A percentile compares a stretch with the other conserved stretches of the same genome.
phyloP scores from a whole-genome alignment of 1,139 yeast species.

The Saccharomyces pastorianus region DNA sequence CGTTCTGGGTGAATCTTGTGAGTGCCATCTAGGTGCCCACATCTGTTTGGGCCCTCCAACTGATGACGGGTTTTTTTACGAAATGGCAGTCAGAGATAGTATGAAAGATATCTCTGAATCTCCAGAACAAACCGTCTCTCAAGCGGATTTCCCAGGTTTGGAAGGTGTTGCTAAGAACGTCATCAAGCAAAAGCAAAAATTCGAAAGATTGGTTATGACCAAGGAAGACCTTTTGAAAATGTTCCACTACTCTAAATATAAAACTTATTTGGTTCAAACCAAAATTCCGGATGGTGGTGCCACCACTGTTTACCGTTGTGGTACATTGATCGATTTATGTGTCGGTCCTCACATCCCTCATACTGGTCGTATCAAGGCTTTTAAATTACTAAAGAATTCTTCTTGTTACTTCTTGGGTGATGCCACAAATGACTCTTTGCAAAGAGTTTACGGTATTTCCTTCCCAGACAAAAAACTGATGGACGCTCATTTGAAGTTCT shows the following conservation, averaged over 20 bases:
- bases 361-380: slow-evolving; percentile 92
- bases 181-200: slow-evolving; percentile 91
- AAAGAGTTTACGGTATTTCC: slow-evolving; percentile 95
- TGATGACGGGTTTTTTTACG: slow-evolving; percentile 95
- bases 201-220: slow-evolving; percentile 85
- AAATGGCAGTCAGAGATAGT: slow-evolving; percentile 70
- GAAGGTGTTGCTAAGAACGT: slow-evolving; percentile 87
- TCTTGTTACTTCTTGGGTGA: slow-evolving; percentile 96
- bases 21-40: slow-evolving; percentile 91
- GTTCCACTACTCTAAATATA: slow-evolving; percentile 94
- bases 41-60: slow-evolving; percentile 95
- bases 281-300: slow-evolving; percentile 95
- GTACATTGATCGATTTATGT: slow-evolving; percentile 94
- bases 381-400: slow-evolving; percentile 90
- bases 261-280: slow-evolving; percentile 75
- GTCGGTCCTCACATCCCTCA: slow-evolving; percentile 98
- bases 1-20: slow-evolving; percentile 96
- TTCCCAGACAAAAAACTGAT: slow-evolving; percentile 97
- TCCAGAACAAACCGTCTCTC: slow-evolving; percentile 67
- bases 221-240: slow-evolving; percentile 86
- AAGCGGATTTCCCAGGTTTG: slow-evolving; percentile 73
- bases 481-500: slow-evolving; percentile 91
- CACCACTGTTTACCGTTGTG: slow-evolving; percentile 96
- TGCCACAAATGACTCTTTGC: slow-evolving; percentile 84
- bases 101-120: slow-evolving; percentile 36